Evolutionary conservation across 2,329 filamentous ascomycete species (phyloP).

Genomic region (Lasiodiplodia citricola): DNA sequence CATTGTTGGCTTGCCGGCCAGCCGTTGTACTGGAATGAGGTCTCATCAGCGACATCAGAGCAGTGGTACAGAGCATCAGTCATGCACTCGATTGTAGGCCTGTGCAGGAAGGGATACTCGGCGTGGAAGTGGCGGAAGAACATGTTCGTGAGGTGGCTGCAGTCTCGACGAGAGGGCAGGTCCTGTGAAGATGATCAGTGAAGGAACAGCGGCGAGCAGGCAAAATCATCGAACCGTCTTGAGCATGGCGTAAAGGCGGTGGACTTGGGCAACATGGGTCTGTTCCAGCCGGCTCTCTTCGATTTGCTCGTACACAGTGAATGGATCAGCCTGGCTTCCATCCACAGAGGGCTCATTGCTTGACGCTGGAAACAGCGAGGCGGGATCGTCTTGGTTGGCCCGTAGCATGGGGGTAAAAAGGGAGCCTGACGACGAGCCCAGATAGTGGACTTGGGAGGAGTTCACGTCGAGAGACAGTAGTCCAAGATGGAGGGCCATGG

Average conservation of each 20-base stretch:
- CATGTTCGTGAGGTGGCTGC: conserved; percentile 32
- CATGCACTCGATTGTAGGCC: conserved; percentile 34
- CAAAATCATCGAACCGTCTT: conserved; percentile 11
- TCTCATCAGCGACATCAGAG: conserved; percentile 27
- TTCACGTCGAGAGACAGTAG: conserved; percentile 48
- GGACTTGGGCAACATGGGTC: background rate
- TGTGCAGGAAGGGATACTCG: conserved; percentile 40
- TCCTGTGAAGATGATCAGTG: conserved; percentile 26
- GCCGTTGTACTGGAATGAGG: conserved; percentile 33
- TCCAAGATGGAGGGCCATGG: conserved; percentile 44
- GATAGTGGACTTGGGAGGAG: conserved; percentile 45
- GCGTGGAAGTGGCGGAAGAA: conserved; percentile 39
- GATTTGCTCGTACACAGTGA: background rate
- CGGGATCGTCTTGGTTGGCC: background rate
- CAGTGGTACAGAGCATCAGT: conserved; percentile 36
- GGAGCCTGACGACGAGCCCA: conserved; percentile 46
- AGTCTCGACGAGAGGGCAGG: conserved; percentile 35
- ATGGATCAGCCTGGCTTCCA: background rate
- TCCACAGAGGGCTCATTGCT: background rate
- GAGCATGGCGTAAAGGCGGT: background rate
- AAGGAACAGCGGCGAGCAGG: background rate
- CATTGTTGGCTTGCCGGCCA: conserved; percentile 32
- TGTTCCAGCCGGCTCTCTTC: background rate
- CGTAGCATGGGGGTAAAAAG: conserved; percentile 41
- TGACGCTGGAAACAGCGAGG: background rate